Conservation (phyloP, 192 early-diverging fungal species). For the Backusella morwellensis region DNA sequence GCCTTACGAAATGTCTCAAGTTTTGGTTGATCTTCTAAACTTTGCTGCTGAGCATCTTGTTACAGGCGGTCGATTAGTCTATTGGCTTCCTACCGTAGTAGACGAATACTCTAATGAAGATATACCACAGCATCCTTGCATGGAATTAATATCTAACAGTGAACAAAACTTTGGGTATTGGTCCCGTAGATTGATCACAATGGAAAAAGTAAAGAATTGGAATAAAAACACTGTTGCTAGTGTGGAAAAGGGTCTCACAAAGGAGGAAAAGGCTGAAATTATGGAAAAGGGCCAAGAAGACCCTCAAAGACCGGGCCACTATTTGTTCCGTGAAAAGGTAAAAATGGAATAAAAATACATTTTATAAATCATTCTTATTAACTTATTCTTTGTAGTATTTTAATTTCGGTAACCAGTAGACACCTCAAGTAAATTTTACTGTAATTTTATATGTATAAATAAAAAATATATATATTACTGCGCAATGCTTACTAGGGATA, state of each 20-base stretch:
- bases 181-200: conserved; percentile 88
- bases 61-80: conserved; percentile 84
- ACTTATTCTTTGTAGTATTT: conserved; percentile 12
- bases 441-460: neutral
- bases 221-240: conserved; percentile 5
- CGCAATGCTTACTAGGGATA: neutral
- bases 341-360: neutral
- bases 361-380: neutral
- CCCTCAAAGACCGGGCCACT: conserved; percentile 35
- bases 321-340: conserved; percentile 41
- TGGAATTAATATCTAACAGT: conserved; percentile 84
- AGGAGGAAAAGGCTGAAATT: conserved; percentile 17
- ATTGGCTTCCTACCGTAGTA: conserved; percentile 93
- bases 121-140: conserved; percentile 78
- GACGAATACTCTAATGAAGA: conserved; percentile 81
- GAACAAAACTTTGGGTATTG: conserved; percentile 95
- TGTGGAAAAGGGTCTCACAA: conserved; percentile 7
- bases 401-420: conserved; percentile 19
- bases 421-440: neutral
- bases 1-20: conserved; percentile 93
- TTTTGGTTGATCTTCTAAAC: conserved; percentile 78
- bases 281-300: conserved; percentile 14
- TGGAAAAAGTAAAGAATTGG: conserved; percentile 74
- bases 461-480: neutral
- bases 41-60: conserved; percentile 81